Conservation (phyloP, 1,284 basidiomycete species). For the Cryptococcus sp. region DNA sequence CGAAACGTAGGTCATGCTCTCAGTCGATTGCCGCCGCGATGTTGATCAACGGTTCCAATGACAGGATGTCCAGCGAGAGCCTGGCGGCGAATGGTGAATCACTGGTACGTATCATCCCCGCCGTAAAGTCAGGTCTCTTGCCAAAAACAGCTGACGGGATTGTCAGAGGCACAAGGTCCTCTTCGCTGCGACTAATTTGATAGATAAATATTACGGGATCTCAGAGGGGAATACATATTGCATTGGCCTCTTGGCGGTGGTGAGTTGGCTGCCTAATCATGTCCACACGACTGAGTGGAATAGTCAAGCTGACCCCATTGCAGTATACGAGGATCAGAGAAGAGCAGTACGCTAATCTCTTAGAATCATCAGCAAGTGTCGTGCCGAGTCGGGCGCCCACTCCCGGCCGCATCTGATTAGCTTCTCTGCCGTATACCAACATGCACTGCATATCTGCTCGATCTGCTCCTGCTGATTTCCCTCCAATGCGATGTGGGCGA, state of each 20-base stretch:
- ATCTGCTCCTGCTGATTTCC: too few relatives aligned
- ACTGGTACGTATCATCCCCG: conserved; percentile 13
- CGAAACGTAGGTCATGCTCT: conserved; percentile 17
- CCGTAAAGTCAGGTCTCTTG: too few relatives aligned
- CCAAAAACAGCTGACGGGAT: too few relatives aligned
- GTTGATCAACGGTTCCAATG: neutral
- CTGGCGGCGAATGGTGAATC: conserved; percentile 37
- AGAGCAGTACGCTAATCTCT: conserved; percentile 16
- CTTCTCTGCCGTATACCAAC: too few relatives aligned
- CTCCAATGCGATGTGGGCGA: too few relatives aligned
- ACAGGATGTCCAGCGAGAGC: conserved; percentile 33
- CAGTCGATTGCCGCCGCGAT: neutral
- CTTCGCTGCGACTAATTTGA: conserved; percentile 30
- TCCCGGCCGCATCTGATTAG: neutral
- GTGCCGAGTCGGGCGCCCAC: conserved; percentile 9
- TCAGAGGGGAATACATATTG: conserved; percentile 28
- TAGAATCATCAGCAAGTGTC: conserved; percentile 7
- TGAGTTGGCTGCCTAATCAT: conserved; percentile 12
- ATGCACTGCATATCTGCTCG: too few relatives aligned
- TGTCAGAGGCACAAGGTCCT: conserved; percentile 24
- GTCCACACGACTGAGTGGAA: neutral
- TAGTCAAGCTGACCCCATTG: neutral
- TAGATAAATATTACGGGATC: conserved; percentile 30
- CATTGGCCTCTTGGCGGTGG: conserved; percentile 29
- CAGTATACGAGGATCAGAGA: conserved; percentile 21